These are phyloP conservation scores for Patellifolia procumbens DNA, from an alignment of 179 eudicot genomes.

Conservation along the genomic window DNA sequence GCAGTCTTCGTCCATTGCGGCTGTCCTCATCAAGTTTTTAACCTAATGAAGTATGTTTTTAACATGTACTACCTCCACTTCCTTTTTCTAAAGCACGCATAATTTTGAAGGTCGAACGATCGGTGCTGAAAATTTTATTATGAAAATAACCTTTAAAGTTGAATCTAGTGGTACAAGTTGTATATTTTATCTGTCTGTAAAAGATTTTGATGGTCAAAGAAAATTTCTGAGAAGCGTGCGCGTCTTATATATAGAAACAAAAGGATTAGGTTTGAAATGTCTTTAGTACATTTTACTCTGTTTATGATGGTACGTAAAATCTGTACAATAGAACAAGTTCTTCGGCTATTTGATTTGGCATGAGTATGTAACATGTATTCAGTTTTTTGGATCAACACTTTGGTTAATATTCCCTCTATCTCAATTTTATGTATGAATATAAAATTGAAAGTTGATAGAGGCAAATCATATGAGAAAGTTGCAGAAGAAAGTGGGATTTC, in stretches of 20 bases:
- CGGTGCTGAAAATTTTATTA: no score
- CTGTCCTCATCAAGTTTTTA: constrained; percentile 76
- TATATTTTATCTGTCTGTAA: no score
- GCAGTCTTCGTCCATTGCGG: constrained; percentile 92
- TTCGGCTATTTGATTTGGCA: not conserved
- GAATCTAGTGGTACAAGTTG: no score
- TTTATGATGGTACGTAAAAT: no score
- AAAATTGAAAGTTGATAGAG: not conserved
- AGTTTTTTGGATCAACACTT: not conserved
- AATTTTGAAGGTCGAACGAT: no score
- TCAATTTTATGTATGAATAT: not conserved
- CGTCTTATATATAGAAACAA: no score
- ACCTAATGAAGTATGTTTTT: no score
- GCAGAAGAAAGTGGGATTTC: not conserved
- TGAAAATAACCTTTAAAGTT: no score
- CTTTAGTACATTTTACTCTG: not conserved
- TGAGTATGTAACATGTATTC: not conserved
- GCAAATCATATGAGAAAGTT: not conserved
- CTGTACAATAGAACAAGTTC: not conserved
- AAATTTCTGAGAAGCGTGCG: no score
- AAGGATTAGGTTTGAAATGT: not conserved
- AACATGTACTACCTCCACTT: no score
- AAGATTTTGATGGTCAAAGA: no score
- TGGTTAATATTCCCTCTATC: not conserved
- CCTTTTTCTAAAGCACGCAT: no score